These are phyloP conservation scores for Plasmodium yoelii DNA, from an alignment of 169 alveolate species.

Conservation along the genomic window DNA sequence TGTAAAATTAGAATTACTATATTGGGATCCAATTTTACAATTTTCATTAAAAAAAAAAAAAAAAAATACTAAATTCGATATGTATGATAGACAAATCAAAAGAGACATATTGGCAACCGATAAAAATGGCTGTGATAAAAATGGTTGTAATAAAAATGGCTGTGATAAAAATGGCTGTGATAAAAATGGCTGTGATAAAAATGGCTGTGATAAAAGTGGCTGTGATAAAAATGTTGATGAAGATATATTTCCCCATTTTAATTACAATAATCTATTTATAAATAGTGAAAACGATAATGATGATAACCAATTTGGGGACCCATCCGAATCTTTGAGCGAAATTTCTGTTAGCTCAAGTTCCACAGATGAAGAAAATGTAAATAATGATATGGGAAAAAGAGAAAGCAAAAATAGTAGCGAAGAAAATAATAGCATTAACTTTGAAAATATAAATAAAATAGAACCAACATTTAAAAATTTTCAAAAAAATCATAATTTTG, in stretches of 20 bases:
- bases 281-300: constrained; percentile 1
- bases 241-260: not conserved
- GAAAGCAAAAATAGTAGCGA: not conserved
- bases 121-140: not conserved
- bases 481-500: constrained; percentile 12
- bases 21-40: constrained; percentile 75
- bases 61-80: constrained; percentile 4
- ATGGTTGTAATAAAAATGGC: too few species aligned
- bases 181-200: too few species aligned
- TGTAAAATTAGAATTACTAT: constrained; percentile 50
- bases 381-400: not conserved
- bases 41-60: constrained; percentile 32
- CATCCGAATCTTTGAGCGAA: not conserved
- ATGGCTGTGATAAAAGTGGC: too few species aligned
- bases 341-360: not conserved
- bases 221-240: too few species aligned
- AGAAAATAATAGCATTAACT: too few species aligned
- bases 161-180: too few species aligned
- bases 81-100: not conserved
- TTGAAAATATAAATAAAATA: too few species aligned
- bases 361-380: not conserved
- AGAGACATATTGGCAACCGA: not conserved
- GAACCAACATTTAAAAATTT: not conserved
- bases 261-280: not conserved
- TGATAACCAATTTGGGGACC: not conserved